phyloP scores from a whole-genome alignment of 108 stramenopile genomes.

The Skeletonema costatum region DNA sequence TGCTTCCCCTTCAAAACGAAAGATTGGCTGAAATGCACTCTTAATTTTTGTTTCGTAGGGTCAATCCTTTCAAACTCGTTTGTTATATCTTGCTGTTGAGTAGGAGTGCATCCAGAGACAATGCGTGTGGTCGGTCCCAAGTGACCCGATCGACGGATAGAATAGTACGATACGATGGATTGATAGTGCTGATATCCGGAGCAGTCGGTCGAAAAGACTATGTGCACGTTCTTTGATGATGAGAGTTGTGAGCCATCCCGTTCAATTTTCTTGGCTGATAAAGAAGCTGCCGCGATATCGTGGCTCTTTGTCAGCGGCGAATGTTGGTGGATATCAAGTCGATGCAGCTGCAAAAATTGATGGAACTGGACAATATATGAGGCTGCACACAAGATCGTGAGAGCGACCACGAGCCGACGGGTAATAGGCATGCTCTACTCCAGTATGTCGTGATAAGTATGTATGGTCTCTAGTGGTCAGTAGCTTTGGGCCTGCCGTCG shows the following conservation, averaged over 20 bases:
- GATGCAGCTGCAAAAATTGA: not conserved
- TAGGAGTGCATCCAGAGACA: conserved; percentile 67
- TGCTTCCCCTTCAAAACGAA: conserved; percentile 28
- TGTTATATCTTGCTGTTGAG: conserved; percentile 27
- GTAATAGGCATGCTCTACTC: too few species aligned
- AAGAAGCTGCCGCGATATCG: not conserved
- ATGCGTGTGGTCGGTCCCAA: conserved; percentile 87
- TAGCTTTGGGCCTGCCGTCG: too few species aligned
- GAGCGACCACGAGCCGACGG: not conserved
- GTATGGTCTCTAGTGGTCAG: too few species aligned
- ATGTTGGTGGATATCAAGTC: not conserved
- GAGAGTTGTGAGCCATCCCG: not conserved
- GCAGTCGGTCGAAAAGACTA: conserved; percentile 86
- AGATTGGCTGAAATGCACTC: conserved; percentile 73
- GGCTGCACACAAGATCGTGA: not conserved
- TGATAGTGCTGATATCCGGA: conserved; percentile 94
- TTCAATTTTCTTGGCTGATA: not conserved
- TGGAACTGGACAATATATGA: not conserved
- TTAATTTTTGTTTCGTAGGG: conserved; percentile 38
- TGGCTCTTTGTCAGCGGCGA: not conserved
- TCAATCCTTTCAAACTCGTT: conserved; percentile 29
- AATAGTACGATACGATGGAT: conserved; percentile 84
- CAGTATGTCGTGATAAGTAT: too few species aligned
- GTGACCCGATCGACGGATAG: conserved; percentile 66
- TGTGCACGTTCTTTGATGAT: conserved; percentile 34